Evolutionary conservation across 2,329 filamentous ascomycete species (phyloP).

Genomic region (Ramularia endophylla): DNA sequence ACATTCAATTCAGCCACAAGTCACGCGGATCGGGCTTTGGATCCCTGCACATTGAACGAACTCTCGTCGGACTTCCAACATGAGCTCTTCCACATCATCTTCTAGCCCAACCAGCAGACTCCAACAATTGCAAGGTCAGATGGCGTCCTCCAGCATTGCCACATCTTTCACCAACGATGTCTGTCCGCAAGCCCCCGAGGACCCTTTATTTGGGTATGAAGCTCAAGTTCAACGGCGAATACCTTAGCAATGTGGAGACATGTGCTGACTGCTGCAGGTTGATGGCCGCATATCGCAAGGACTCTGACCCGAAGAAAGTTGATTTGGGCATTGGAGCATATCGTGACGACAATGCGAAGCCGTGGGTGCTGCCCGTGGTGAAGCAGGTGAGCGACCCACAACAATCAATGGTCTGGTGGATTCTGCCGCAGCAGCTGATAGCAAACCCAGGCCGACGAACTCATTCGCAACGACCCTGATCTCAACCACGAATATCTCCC

Average conservation of each 20-base stretch:
- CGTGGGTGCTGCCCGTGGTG: conserved; percentile 93
- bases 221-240: too few species aligned
- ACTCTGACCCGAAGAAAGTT: conserved; percentile 72
- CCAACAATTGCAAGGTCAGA: conserved; percentile 25
- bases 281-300: conserved; percentile 79
- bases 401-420: background rate
- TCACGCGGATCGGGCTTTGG: too few species aligned
- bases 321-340: conserved; percentile 96
- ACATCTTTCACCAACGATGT: conserved; percentile 23
- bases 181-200: conserved; percentile 64
- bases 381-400: conserved; percentile 65
- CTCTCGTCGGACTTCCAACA: too few species aligned
- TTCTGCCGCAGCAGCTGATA: background rate
- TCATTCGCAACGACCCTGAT: conserved; percentile 79
- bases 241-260: too few species aligned
- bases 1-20: too few species aligned
- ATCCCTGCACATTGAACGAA: too few species aligned
- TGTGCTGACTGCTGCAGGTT: conserved; percentile 36
- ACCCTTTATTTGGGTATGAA: conserved; percentile 77
- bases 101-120: conserved; percentile 15
- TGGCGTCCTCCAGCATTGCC: conserved; percentile 16
- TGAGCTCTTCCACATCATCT: too few species aligned
- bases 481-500: conserved; percentile 98
- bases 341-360: conserved; percentile 89
- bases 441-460: conserved; percentile 69